A percentile compares a stretch with the other conserved stretches of the same genome.
These are phyloP conservation scores for Geum urbanum DNA, from an alignment of 306 rosid genomes.

Conservation along the genomic window DNA sequence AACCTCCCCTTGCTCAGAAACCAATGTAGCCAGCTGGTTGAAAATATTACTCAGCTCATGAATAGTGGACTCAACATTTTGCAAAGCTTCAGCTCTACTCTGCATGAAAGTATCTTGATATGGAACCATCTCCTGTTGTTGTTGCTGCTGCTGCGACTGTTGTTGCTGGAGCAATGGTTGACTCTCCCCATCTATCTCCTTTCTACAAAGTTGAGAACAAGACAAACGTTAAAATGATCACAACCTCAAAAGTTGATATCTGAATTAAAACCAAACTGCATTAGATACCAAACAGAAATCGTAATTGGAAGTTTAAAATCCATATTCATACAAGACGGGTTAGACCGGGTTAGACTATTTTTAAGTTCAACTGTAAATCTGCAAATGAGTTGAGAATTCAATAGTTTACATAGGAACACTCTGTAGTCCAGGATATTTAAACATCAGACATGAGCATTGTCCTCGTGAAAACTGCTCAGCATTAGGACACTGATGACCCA, in stretches of 20 bases:
- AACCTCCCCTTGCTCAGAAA: constrained; percentile 94
- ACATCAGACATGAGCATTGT: neutral
- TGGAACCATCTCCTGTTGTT: constrained; percentile 75
- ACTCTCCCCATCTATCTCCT: constrained; percentile 79
- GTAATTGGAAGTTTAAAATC: neutral
- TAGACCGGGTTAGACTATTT: neutral
- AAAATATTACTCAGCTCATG: constrained; percentile 93
- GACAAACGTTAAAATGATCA: neutral
- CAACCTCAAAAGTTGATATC: neutral
- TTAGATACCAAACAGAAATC: neutral
- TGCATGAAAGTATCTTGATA: constrained; percentile 95
- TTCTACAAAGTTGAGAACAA: constrained; percentile 43
- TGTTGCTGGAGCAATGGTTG: constrained; percentile 69
- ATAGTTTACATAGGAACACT: neutral
- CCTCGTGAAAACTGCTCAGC: neutral
- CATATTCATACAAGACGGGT: neutral
- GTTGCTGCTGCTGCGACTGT: constrained; percentile 43
- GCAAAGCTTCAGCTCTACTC: constrained; percentile 98
- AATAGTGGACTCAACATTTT: constrained; percentile 92
- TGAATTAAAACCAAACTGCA: constrained; percentile 9
- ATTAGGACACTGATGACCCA: neutral
- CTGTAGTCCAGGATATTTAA: neutral
- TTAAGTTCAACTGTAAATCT: neutral
- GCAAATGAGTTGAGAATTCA: neutral
- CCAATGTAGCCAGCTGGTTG: constrained; percentile 90